Evolutionary conservation across 495 filamentous ascomycete species (phyloP).

Genomic region (Extremus antarcticus): DNA sequence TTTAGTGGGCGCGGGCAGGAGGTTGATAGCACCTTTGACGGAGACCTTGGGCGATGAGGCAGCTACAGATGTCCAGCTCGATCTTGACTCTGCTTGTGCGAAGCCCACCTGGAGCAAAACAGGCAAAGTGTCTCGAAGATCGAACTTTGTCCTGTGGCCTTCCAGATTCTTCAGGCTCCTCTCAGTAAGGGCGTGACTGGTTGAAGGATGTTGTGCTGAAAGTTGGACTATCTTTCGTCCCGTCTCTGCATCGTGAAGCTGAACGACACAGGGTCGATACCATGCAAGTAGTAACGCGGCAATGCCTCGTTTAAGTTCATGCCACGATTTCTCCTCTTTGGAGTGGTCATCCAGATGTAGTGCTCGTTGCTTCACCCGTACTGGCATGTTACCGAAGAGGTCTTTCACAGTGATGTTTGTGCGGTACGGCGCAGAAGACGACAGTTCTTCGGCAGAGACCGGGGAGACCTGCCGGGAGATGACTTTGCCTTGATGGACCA

Average conservation of each 20-base stretch:
- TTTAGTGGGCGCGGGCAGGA: constrained; percentile 57
- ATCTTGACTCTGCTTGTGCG: constrained; percentile 38
- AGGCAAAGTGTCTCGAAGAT: constrained; percentile 24
- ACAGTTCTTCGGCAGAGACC: constrained; percentile 46
- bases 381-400: constrained; percentile 91
- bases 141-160: constrained; percentile 3
- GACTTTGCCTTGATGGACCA: constrained; percentile 58
- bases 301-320: constrained; percentile 47
- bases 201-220: not conserved
- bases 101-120: constrained; percentile 57
- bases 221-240: not conserved
- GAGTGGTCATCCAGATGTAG: constrained; percentile 35
- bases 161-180: constrained; percentile 5
- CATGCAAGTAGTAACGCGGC: constrained; percentile 60
- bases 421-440: constrained; percentile 48
- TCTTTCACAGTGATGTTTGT: constrained; percentile 73
- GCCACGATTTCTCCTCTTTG: constrained; percentile 60
- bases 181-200: constrained; percentile 7
- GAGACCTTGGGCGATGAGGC: constrained; percentile 49
- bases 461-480: constrained; percentile 60
- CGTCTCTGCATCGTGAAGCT: constrained; percentile 29
- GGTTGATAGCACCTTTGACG: constrained; percentile 59
- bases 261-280: constrained; percentile 25
- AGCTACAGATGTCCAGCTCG: constrained; percentile 56
- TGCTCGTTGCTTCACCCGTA: constrained; percentile 77